A percentile compares a stretch with the other conserved stretches of the same genome.
phyloP scores from a whole-genome alignment of 2,329 filamentous ascomycete genomes.

The Colletotrichum sp. region DNA sequence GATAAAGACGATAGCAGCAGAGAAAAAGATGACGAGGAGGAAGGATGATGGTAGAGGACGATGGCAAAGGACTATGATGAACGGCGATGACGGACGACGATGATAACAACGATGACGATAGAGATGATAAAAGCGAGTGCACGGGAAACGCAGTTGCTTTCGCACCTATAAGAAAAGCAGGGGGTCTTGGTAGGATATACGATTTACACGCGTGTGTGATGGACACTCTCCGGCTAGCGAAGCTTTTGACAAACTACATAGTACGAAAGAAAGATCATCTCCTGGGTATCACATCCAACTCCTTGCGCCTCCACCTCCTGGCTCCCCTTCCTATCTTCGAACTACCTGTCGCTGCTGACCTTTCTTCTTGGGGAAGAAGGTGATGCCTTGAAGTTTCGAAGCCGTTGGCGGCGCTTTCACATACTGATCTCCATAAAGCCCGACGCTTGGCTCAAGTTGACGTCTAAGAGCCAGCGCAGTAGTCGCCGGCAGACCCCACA shows the following conservation, averaged over 20 bases:
- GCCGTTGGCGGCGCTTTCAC: neutral
- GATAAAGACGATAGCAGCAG: too few species aligned
- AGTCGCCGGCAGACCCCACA: neutral
- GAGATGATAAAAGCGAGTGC: neutral
- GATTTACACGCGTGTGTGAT: neutral
- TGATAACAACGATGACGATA: neutral
- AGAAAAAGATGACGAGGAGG: too few species aligned
- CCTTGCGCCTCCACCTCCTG: neutral
- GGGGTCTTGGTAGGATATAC: neutral
- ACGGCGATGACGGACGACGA: too few species aligned
- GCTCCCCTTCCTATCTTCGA: neutral
- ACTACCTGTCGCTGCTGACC: neutral
- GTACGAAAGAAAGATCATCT: too few species aligned
- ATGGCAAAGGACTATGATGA: too few species aligned
- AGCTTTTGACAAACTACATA: neutral
- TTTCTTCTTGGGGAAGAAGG: neutral
- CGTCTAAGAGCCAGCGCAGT: neutral
- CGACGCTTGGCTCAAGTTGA: neutral
- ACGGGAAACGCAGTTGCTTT: neutral
- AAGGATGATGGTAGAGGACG: rapidly evolving
- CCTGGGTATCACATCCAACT: neutral
- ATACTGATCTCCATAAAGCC: neutral
- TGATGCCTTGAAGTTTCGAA: neutral
- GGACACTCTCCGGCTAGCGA: neutral
- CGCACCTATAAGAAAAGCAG: neutral